phyloP scores from a whole-genome alignment of 495 filamentous ascomycete genomes.

The Elasticomyces elasticus region DNA sequence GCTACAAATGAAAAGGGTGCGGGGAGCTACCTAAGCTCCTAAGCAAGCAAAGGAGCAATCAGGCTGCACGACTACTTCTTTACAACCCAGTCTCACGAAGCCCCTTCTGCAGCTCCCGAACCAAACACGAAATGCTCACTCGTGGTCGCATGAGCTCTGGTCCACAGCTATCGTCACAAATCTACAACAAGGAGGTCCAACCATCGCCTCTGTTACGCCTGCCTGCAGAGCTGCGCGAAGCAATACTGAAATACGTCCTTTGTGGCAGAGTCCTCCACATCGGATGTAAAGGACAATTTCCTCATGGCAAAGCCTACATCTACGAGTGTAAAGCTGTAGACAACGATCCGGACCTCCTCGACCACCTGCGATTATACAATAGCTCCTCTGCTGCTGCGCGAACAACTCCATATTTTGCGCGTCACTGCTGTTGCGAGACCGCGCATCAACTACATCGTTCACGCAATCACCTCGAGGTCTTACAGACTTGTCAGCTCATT shows the following conservation, averaged over 20 bases:
- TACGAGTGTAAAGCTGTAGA: neutral
- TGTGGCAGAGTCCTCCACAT: neutral
- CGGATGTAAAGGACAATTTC: neutral
- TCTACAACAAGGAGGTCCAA: neutral
- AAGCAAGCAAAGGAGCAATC: too few relatives aligned
- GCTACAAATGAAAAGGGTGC: too few relatives aligned
- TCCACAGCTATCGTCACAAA: neutral
- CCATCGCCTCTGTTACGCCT: neutral
- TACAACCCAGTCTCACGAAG: too few relatives aligned
- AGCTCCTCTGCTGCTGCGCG: neutral
- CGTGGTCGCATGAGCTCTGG: too few relatives aligned
- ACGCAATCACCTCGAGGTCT: neutral
- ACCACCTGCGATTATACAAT: neutral
- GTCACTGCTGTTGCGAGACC: neutral
- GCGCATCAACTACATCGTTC: neutral
- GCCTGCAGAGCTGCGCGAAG: neutral
- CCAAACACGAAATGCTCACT: too few relatives aligned
- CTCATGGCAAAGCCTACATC: neutral
- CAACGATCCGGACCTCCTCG: neutral
- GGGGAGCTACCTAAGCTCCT: too few relatives aligned
- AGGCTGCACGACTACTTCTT: too few relatives aligned
- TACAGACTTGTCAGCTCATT: neutral
- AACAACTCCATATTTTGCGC: neutral
- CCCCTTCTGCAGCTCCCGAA: too few relatives aligned
- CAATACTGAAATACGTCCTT: neutral